Conservation (phyloP, 2,329 filamentous ascomycete genomes). For the Scedosporium aurantiacum region DNA sequence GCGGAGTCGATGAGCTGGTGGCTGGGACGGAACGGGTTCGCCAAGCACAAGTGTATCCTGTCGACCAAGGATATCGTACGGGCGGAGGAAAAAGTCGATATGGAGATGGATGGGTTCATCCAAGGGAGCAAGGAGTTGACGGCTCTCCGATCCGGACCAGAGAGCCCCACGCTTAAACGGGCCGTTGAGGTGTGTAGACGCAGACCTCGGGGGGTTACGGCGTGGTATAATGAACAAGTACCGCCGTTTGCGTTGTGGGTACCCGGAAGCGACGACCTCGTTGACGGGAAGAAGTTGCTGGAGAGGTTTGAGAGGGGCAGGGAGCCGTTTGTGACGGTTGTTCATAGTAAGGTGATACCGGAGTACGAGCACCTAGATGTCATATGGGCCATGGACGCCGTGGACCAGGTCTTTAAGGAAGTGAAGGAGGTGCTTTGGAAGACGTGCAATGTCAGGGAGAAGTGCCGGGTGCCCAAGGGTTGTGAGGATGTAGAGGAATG, state of each 20-base stretch:
- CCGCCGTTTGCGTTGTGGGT: conserved; percentile 88
- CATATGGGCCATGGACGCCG: conserved; percentile 84
- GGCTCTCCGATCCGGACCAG: conserved; percentile 6
- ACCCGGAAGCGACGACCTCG: conserved; percentile 69
- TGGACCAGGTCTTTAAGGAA: conserved; percentile 73
- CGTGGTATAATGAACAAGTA: conserved; percentile 72
- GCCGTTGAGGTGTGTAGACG: conserved; percentile 2
- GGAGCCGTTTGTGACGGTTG: conserved; percentile 70
- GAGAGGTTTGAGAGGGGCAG: conserved; percentile 62
- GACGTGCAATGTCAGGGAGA: conserved; percentile 45
- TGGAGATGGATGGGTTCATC: conserved; percentile 7
- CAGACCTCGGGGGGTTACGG: conserved; percentile 37
- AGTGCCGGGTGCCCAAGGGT: conserved; percentile 53
- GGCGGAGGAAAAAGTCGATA: conserved; percentile 45
- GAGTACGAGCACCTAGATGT: conserved; percentile 92
- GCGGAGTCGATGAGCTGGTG: conserved; percentile 93
- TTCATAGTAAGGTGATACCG: conserved; percentile 72
- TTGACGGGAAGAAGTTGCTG: conserved; percentile 68
- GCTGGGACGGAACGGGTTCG: conserved; percentile 78
- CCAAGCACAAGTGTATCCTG: conserved; percentile 71
- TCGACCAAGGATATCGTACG: conserved; percentile 60
- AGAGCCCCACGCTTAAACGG: conserved; percentile 2
- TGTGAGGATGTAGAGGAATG: conserved; percentile 38
- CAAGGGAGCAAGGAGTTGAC: conserved; percentile 8
- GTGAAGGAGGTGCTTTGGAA: conserved; percentile 76